Evolutionary conservation across 2,329 filamentous ascomycete genomes (phyloP).

Genomic region (Blastomyces emzantsi): DNA sequence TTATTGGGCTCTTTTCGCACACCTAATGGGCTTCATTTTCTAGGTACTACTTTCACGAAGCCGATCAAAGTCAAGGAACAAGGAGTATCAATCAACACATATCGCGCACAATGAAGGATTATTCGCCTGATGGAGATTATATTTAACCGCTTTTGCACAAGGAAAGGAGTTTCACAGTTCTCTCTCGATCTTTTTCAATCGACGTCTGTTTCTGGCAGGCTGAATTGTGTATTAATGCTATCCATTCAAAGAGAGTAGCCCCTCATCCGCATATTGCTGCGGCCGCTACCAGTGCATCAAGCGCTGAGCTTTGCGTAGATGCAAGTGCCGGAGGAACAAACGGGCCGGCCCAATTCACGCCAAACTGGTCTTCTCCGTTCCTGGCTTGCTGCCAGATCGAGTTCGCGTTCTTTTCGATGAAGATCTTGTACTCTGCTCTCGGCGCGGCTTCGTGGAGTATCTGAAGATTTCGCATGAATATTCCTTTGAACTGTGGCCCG

Average conservation of each 20-base stretch:
- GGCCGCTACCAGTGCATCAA: conserved; percentile 60
- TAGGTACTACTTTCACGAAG: not conserved
- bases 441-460: conserved; percentile 48
- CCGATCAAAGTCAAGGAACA: not conserved
- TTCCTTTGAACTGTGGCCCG: conserved; percentile 61
- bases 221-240: too few species aligned
- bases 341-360: conserved; percentile 58
- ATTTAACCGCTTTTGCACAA: not conserved
- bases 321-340: conserved; percentile 43
- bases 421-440: conserved; percentile 42
- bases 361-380: conserved; percentile 44
- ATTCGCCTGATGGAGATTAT: not conserved
- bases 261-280: not conserved
- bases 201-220: too few species aligned
- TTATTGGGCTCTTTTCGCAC: not conserved
- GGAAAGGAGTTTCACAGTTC: too few species aligned
- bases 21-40: not conserved
- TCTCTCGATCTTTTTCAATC: too few species aligned
- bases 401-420: conserved; percentile 54
- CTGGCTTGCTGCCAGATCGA: conserved; percentile 53
- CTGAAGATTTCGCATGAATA: conserved; percentile 57
- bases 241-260: not conserved
- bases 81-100: not conserved
- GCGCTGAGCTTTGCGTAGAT: conserved; percentile 54
- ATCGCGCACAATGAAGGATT: not conserved